Evolutionary conservation across 2,329 filamentous ascomycete species (phyloP).

Genomic region (Arthrobotrys megalospora): DNA sequence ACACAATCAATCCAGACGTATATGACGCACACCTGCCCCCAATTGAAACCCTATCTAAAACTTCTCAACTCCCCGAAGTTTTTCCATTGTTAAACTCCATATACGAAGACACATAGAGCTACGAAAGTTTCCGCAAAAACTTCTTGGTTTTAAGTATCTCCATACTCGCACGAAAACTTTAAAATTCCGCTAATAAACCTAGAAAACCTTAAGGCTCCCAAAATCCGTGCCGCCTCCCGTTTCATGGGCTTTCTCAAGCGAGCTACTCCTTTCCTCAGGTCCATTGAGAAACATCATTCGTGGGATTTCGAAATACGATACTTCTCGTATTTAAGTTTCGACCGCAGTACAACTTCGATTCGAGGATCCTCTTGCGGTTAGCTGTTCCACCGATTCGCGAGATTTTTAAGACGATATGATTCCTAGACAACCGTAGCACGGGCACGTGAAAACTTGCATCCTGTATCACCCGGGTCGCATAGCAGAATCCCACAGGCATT

Average conservation of each 20-base stretch:
- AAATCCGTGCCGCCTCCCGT: not conserved
- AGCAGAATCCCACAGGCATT: not conserved
- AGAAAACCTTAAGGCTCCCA: slow-evolving; percentile 11
- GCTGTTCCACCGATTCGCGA: slow-evolving; percentile 50
- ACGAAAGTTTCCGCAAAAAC: slow-evolving; percentile 10
- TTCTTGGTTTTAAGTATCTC: not conserved
- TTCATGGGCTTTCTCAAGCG: slow-evolving; percentile 44
- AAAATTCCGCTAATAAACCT: not conserved
- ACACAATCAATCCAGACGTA: not conserved
- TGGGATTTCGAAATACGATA: not conserved
- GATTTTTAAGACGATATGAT: slow-evolving; percentile 5
- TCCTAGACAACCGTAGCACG: slow-evolving; percentile 13
- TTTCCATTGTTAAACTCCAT: not conserved
- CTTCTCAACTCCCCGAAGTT: not conserved
- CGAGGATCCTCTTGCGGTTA: not conserved
- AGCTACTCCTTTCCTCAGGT: slow-evolving; percentile 34
- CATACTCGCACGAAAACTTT: slow-evolving; percentile 24
- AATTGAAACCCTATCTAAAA: not conserved
- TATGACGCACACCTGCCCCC: not conserved
- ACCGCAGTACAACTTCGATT: slow-evolving; percentile 4
- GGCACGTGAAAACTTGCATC: slow-evolving; percentile 30
- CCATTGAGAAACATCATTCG: slow-evolving; percentile 30
- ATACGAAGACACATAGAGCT: not conserved
- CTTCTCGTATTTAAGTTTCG: slow-evolving; percentile 11
- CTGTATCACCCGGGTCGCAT: not conserved